Conservation (phyloP, 345 rosid genomes). For the Melastoma malabathricum region DNA sequence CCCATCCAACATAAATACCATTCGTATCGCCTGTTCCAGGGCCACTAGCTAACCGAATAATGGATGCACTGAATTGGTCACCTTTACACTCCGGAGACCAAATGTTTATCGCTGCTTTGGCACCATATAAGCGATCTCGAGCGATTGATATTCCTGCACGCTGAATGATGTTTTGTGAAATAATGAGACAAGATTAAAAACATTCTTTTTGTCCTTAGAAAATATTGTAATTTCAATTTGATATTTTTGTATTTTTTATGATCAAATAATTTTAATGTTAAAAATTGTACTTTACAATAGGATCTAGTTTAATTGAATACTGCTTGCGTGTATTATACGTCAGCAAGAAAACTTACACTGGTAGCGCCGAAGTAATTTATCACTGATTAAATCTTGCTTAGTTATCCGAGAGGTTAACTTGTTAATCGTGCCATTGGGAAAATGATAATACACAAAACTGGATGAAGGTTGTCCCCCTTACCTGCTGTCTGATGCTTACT, state of each 20-base stretch:
- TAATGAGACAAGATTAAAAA: no score
- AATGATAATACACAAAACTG: no score
- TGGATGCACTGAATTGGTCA: not conserved
- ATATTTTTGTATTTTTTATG: no score
- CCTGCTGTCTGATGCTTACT: not conserved
- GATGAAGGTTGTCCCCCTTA: not conserved
- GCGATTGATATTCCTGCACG: not conserved
- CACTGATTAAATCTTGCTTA: not conserved
- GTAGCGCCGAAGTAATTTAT: not conserved
- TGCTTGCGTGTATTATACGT: no score
- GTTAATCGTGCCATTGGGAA: not conserved
- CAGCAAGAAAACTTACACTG: not conserved
- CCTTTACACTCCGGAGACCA: not conserved
- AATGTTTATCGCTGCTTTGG: not conserved
- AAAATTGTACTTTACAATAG: no score
- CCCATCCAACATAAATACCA: not conserved
- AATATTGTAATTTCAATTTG: no score
- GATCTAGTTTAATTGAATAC: no score
- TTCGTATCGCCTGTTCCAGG: rapidly evolving
- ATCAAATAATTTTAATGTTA: no score
- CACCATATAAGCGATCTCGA: not conserved
- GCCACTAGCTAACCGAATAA: not conserved
- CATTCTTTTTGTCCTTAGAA: no score
- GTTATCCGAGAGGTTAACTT: not conserved
- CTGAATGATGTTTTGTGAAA: not conserved